Conservation (phyloP, 768 basidiomycete genomes). For the Agrocybe chaxingu region DNA sequence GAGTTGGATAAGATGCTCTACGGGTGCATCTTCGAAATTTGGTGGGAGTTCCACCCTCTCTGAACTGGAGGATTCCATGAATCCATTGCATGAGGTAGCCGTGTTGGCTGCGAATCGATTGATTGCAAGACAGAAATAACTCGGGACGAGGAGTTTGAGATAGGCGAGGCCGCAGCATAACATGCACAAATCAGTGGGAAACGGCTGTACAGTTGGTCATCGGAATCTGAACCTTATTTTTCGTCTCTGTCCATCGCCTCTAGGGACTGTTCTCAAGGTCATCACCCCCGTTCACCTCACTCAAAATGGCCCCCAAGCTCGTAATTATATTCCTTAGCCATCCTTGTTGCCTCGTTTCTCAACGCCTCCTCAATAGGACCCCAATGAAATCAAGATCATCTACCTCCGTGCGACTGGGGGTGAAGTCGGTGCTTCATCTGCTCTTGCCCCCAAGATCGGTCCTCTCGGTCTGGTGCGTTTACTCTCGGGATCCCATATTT, state of each 20-base stretch:
- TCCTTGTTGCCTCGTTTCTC: neutral
- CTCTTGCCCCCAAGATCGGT: constrained; percentile 99
- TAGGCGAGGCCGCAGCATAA: constrained; percentile 27
- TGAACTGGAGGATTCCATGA: constrained; percentile 67
- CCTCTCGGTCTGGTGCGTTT: constrained; percentile 93
- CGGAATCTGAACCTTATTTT: constrained; percentile 56
- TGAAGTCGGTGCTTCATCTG: constrained; percentile 98
- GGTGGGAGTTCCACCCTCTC: constrained; percentile 77
- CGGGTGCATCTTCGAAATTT: constrained; percentile 79
- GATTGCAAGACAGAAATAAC: constrained; percentile 6
- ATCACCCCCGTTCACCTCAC: constrained; percentile 26
- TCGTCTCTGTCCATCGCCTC: constrained; percentile 6
- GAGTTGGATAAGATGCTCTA: constrained; percentile 82
- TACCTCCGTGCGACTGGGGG: constrained; percentile 98
- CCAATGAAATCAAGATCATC: constrained; percentile 98
- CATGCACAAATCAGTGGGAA: constrained; percentile 27
- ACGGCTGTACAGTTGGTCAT: constrained; percentile 59
- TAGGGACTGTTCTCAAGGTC: constrained; percentile 16
- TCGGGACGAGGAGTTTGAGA: constrained; percentile 5
- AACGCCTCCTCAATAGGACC: constrained; percentile 60
- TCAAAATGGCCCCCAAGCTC: constrained; percentile 75
- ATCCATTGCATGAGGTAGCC: constrained; percentile 67
- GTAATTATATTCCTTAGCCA: constrained; percentile 36
- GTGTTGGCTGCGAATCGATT: constrained; percentile 20
- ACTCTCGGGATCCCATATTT: neutral